phyloP scores from a whole-genome alignment of 768 basidiomycete genomes.

The Boletus insuetus region DNA sequence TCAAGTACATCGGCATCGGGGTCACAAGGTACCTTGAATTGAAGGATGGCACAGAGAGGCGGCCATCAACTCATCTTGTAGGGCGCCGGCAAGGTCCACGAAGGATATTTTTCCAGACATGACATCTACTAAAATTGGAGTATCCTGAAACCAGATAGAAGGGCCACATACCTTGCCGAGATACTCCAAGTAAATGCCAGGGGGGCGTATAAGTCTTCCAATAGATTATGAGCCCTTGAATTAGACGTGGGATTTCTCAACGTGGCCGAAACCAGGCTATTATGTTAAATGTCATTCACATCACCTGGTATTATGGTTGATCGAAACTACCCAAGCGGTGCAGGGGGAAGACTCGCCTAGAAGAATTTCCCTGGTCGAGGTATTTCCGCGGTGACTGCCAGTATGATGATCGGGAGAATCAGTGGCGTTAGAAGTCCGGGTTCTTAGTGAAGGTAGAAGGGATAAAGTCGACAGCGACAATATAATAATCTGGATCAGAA shows the following conservation, averaged over 20 bases:
- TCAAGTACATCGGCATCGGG: slow-evolving; percentile 27
- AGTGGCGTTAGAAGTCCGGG: slow-evolving; percentile 38
- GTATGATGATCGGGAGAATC: slow-evolving; percentile 31
- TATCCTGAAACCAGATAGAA: background rate
- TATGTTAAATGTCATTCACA: slow-evolving; percentile 30
- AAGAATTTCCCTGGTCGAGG: slow-evolving; percentile 30
- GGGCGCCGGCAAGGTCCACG: slow-evolving; percentile 31
- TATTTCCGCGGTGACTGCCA: slow-evolving; percentile 26
- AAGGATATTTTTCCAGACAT: slow-evolving; percentile 19
- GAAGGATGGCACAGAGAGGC: slow-evolving; percentile 12
- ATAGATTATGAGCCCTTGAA: slow-evolving; percentile 26
- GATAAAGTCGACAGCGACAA: slow-evolving; percentile 31
- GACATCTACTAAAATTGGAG: slow-evolving; percentile 22
- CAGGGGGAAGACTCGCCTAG: slow-evolving; percentile 26
- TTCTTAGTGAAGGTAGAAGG: slow-evolving; percentile 38
- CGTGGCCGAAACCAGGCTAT: slow-evolving; percentile 32
- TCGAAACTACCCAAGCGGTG: background rate
- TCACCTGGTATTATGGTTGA: slow-evolving; percentile 15
- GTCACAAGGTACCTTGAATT: slow-evolving; percentile 28
- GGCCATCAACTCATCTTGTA: slow-evolving; percentile 15
- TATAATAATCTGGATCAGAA: slow-evolving; percentile 29
- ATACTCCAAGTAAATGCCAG: slow-evolving; percentile 33
- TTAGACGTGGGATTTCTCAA: slow-evolving; percentile 7
- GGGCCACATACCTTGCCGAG: slow-evolving; percentile 18
- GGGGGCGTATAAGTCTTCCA: slow-evolving; percentile 45